Percentiles rank a stretch among this genome's conserved stretches.
These are phyloP conservation scores for Candida lessepsii DNA, from an alignment of 805 yeast genomes.

Conservation along the genomic window DNA sequence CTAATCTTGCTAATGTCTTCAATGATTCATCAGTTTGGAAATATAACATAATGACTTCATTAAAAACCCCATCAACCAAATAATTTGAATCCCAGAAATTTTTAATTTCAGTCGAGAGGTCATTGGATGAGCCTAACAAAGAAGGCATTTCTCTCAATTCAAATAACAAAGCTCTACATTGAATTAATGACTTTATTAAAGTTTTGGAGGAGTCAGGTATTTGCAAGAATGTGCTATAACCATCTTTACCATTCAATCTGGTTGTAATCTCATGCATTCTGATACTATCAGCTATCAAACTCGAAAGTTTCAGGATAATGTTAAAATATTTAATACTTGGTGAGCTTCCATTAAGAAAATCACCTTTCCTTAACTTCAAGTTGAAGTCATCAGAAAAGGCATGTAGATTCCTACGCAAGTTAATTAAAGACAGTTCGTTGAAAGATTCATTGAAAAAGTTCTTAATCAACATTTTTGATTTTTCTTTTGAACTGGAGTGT, in stretches of 20 bases:
- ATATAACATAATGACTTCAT: conserved; percentile 38
- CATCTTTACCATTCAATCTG: conserved; percentile 42
- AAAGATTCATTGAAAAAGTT: conserved; percentile 20
- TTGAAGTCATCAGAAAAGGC: conserved; percentile 19
- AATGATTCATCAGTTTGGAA: conserved; percentile 48
- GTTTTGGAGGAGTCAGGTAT: conserved; percentile 29
- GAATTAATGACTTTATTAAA: conserved; percentile 43
- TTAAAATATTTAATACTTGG: conserved; percentile 17
- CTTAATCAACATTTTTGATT: conserved; percentile 24
- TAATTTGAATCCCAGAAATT: conserved; percentile 25
- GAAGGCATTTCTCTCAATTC: conserved; percentile 15
- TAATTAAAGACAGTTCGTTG: conserved; percentile 8
- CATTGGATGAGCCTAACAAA: conserved; percentile 10
- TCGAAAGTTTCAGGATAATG: conserved; percentile 21
- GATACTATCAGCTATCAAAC: conserved; percentile 47
- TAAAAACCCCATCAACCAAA: conserved; percentile 32
- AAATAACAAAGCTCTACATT: conserved; percentile 26
- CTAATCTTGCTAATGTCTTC: conserved; percentile 31
- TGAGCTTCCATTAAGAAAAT: conserved; percentile 12
- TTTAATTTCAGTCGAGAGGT: conserved; percentile 18
- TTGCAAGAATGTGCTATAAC: conserved; percentile 24
- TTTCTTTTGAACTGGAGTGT: conserved; percentile 22
- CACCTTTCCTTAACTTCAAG: conserved; percentile 12
- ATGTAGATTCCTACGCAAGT: conserved; percentile 10
- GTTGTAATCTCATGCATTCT: conserved; percentile 59